Evolutionary conservation across 106 monocot genomes (phyloP), one percentile per base, ranked within the genome.

Genomic region (Dactylorhiza incarnata): DNA sequence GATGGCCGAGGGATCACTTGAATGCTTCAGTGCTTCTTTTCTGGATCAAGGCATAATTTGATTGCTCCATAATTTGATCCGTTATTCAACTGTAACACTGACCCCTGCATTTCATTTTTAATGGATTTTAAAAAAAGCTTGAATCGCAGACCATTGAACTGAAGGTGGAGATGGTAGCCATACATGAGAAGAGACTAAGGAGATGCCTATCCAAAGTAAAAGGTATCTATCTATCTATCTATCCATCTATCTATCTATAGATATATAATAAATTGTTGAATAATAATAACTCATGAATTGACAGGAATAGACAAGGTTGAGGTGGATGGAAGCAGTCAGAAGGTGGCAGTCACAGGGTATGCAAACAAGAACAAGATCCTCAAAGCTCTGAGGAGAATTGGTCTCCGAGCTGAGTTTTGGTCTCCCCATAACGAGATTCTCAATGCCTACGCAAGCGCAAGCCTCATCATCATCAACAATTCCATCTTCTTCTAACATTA

Each of bases 301-400:
- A 61, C 85, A 95, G 95, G 95, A 53, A 90, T 95, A 55, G 92
- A 93, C 77, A 95, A 89, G 84, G 88, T 95, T 37, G 95, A 95
- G 65, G 88, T 95, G 74, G 95, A 92, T 58, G 92, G 74, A 9
- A 86, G 84, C 74, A 90, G 84, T 50, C 89, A 95, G 79, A 95
- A 95, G 79, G 95, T 92, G 43, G 80, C 84, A 50, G 84, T 95
- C 51, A 95, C 84, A 45, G 95, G 92, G 49, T 90, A 86, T 84
- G 89, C 78, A 26, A 80, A 95, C 80, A 85, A 78, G 84, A 95
- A 83, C 90, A 95, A 92, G 74, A 84, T 95, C 56, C 75, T 95
- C 16, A 92, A 85, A 85, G 86, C 92, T 45, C 51, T 95, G 66
- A 90, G 88, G 72, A 85, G 92, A 73, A 86, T 86, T 56, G 92